Evolutionary conservation across 2,329 filamentous ascomycete genomes (phyloP), one percentile per base, ranked within the genome.

Genomic region (Talaromyces sp.): DNA sequence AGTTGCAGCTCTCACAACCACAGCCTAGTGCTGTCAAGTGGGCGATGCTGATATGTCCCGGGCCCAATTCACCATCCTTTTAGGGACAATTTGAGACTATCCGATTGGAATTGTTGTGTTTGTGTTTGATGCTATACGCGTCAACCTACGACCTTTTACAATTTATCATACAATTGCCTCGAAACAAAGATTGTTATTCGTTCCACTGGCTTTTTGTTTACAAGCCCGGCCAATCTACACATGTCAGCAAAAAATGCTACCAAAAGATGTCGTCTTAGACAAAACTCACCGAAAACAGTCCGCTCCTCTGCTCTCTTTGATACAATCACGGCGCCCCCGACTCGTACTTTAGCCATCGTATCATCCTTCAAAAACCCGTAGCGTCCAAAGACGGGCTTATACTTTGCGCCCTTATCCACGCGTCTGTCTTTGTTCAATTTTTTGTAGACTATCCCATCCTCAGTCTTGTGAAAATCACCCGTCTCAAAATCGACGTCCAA

Each of bases 401-500:
- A 91, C 71, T 85, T 89, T 37, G 79, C 79, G 0, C 89, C 89
- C n/a, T 72, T 66, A 70, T 93, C 89, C 6, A 92, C 88, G 62
- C 89, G 82, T 21, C 90, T 81, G 73, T 92, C 87, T 58, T 80
- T 83, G 82, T 87, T 86, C 69, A 93, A 75, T 69, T 86, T 86
- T 79, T 91, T 91, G 66, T 91, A 77, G 16, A 90, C 81, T 42
- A 76, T 79, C n/a, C 86, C 87, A 39, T 77, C 73, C 69, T 86
- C 84, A 1, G 84, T 85, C 1, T 77, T 76, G 0, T 83, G 85
- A 46, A 79, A 76, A 57, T 81, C 82, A 6, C 89, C 89, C 0
- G 86, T 90, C 23, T 76, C 71, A 71, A 89, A 90, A 76, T 92
- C 87, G 63, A 92, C 84, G 73, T 91, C 91, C 65, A 92, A 77